Percentiles rank a stretch among this genome's conserved stretches.
Evolutionary conservation across 1,284 basidiomycete genomes (phyloP).

Genomic region (Trichosporon sp.): DNA sequence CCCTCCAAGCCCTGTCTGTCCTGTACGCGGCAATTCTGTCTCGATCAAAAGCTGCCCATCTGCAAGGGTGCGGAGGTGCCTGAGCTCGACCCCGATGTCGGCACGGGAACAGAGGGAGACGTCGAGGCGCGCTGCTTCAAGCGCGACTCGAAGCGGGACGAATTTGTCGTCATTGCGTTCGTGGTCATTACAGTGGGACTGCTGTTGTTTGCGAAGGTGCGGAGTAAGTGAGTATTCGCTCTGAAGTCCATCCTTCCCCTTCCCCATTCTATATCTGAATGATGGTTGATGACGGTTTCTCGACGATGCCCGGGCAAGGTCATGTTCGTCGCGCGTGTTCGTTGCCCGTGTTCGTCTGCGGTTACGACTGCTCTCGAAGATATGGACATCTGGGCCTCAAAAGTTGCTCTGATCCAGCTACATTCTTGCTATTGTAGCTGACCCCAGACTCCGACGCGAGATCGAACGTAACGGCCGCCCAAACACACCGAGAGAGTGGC

Average conservation of each 20-base stretch:
- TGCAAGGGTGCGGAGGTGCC: conserved; percentile 75
- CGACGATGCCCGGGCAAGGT: no score
- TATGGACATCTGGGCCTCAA: no score
- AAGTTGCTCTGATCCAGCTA: no score
- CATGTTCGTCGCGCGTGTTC: no score
- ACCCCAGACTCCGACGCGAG: conserved; percentile 31
- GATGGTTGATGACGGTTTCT: no score
- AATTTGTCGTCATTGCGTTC: conserved; percentile 85
- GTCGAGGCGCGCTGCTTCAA: conserved; percentile 92
- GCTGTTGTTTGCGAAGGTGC: conserved; percentile 77
- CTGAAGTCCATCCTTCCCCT: no score
- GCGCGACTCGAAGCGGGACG: conserved; percentile 81
- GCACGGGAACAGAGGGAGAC: conserved; percentile 93
- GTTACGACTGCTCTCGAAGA: no score
- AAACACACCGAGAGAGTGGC: conserved; percentile 34
- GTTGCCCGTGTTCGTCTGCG: no score
- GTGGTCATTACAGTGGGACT: conserved; percentile 80
- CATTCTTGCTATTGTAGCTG: not conserved
- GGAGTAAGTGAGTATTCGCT: conserved; percentile 53
- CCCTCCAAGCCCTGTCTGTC: conserved; percentile 85
- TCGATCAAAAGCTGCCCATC: conserved; percentile 85
- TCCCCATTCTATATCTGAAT: no score
- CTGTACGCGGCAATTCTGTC: conserved; percentile 92
- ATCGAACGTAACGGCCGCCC: conserved; percentile 34
- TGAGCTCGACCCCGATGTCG: conserved; percentile 84